Evolutionary conservation across 75 land plant genomes (phyloP), one percentile per base, ranked within the genome.

Genomic region (Isoetes taiwanensis): DNA sequence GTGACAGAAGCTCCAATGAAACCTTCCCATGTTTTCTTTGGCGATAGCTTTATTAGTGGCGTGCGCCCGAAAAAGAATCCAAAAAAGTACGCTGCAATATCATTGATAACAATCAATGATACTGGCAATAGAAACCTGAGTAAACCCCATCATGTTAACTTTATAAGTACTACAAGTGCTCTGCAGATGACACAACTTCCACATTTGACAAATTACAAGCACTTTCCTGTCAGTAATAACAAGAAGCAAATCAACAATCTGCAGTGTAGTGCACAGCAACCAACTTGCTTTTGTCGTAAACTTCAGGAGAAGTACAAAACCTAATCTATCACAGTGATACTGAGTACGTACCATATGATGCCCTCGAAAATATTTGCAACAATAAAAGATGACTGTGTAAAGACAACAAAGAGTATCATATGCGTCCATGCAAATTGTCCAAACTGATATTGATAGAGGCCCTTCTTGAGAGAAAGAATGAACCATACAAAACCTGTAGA

Each of bases 21-120:
- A n/a, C 96, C 96, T 60, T 90, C 96, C 96, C 96, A 90, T 20
- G 96, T 90, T 72, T 90, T 90, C 72, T 90, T 90, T 43, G 96
- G 96, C 40, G 96, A 90, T 32, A 90, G 58, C 64, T 90, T 85
- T 43, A 85, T 90, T 33, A 90, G 63, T 39, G 96, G 96, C 19
- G 91, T 90, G 59, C 66, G 78, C 17, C 96, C 96, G 74, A 90
- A 82, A 57, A 85, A 90, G 57, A 90, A 79, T 26, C 96, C 96
- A 69, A 73, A 85, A 32, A 90, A 52, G 64, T 90, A 90, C 12
- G 96, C 96, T 50, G 78, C 78, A 57, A 90, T 90, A 35, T 90
- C 96, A 73, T 90, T 86, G 58, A 90, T 82, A 29, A 80, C 84
- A 57, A 90, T 90, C 56, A 90, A 75, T 9, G 81, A 78, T 34